Evolutionary conservation across 164 flowering plant genomes (phyloP), one percentile per base, ranked within the genome.

Genomic region (Aristolochia fimbriata): DNA sequence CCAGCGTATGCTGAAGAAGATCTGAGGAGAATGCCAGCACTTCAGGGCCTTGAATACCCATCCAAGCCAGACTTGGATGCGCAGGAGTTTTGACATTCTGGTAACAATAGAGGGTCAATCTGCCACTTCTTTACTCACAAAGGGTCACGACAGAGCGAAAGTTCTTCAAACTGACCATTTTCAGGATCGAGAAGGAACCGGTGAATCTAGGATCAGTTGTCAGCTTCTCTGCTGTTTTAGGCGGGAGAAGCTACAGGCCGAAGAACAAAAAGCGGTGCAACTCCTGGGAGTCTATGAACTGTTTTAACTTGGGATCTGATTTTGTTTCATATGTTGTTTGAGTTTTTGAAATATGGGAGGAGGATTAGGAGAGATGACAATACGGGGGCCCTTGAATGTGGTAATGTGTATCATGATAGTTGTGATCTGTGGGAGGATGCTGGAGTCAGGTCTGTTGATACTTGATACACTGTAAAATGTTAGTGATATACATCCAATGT

Each of bases 31-130:
- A 88, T 90, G 68, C 97, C 99, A 15, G 87, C 83, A 43, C 91
- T 93, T 59, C 97, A 93, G 70, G 99, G 99, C 49, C 83, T 93
- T 53, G 92, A 93, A 47, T 93, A 87, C 61, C 98, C 96, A 51
- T 87, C 91, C 51, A 89, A 81, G 64, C 93, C 96, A 3, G 96
- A 83, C 9, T 69, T 83, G 58, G 91, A 84, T 54, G 74, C 73
- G 51, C 87, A 92, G 58, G 89, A 81, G 58, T 78, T 81, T 65
- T 87, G 71, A 70, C 55, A n/a, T 4, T 31, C 10, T 37, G 19
- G 15, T 7, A 19, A 47, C 46, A 37, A 6, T 2, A 20, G 7
- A 15, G 23, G 22, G 19, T 21, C 60, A 13, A 24, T 57, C 60
- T 57, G 41, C 12, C 12, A 16, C 6, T 2, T 37, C 60, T n/a